phyloP scores from a whole-genome alignment of 805 yeast genomes.

The Priceomyces carsonii region DNA sequence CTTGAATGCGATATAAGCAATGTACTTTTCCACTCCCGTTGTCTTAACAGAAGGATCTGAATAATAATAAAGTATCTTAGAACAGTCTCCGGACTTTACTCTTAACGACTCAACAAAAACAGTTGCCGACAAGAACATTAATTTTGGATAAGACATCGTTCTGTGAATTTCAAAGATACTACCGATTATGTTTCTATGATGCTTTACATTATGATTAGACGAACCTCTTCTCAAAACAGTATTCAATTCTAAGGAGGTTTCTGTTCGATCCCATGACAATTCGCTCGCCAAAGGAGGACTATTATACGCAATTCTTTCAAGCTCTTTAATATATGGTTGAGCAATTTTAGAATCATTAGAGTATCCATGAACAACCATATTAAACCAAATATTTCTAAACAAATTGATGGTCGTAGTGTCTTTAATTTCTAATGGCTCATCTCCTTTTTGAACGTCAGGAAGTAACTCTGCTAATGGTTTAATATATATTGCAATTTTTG shows the following conservation, averaged over 20 bases:
- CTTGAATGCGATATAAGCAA: constrained; percentile 63
- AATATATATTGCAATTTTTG: constrained; percentile 61
- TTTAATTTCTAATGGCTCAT: constrained; percentile 41
- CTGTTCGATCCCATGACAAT: constrained; percentile 76
- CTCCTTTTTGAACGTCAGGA: constrained; percentile 51
- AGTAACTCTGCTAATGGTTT: constrained; percentile 75
- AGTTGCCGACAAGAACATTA: constrained; percentile 86
- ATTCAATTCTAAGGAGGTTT: constrained; percentile 88
- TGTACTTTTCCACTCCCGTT: constrained; percentile 65
- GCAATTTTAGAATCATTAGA: constrained; percentile 58
- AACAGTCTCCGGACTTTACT: constrained; percentile 77
- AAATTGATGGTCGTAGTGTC: constrained; percentile 55
- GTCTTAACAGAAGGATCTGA: constrained; percentile 76
- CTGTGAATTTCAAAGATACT: constrained; percentile 52
- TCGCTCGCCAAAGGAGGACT: constrained; percentile 90
- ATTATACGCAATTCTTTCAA: constrained; percentile 75
- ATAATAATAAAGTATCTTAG: constrained; percentile 73
- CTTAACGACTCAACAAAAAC: constrained; percentile 77
- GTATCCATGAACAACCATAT: constrained; percentile 89
- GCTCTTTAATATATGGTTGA: constrained; percentile 43
- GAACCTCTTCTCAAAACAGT: constrained; percentile 89
- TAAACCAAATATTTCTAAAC: constrained; percentile 92
- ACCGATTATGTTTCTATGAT: constrained; percentile 65
- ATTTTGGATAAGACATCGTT: constrained; percentile 65
- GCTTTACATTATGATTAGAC: constrained; percentile 74